Evolutionary conservation across 192 early-diverging fungal genomes (phyloP).

Genomic region (Gamsiella multidivaricata): DNA sequence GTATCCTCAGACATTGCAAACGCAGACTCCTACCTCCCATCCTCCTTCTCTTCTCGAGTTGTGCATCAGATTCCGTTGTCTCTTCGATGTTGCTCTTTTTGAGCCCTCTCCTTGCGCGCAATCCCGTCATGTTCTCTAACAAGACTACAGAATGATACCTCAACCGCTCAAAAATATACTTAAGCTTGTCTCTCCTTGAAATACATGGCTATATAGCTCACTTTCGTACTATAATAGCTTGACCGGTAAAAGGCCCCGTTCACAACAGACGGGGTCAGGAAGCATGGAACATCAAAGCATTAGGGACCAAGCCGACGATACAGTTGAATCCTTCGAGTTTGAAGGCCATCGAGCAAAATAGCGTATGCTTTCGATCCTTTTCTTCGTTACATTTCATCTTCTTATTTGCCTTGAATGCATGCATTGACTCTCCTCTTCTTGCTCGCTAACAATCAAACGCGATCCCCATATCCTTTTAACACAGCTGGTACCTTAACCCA

Average conservation of each 20-base stretch:
- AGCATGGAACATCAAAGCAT: neutral
- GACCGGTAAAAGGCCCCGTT: neutral
- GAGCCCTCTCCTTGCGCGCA: neutral
- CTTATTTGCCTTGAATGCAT: too few species aligned
- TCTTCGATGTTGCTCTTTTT: constrained; percentile 8
- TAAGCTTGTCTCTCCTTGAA: neutral
- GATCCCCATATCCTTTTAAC: too few species aligned
- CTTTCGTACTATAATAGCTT: neutral
- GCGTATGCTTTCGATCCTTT: too few species aligned
- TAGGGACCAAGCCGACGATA: neutral
- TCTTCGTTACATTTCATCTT: too few species aligned
- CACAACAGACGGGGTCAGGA: neutral
- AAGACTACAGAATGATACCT: neutral
- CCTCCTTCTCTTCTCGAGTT: constrained; percentile 7
- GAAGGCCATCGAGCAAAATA: too few species aligned
- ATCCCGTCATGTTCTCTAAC: neutral
- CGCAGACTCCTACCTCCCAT: constrained; percentile 8
- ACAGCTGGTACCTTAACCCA: too few species aligned
- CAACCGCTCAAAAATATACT: constrained; percentile 13
- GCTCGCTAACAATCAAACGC: too few species aligned
- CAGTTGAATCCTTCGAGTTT: neutral
- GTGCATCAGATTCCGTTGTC: neutral
- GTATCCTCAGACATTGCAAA: neutral
- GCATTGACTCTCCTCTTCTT: too few species aligned
- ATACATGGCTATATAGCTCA: neutral